These are phyloP conservation scores for Piloderma croceum DNA, from an alignment of 768 basidiomycete species.

Conservation along the genomic window DNA sequence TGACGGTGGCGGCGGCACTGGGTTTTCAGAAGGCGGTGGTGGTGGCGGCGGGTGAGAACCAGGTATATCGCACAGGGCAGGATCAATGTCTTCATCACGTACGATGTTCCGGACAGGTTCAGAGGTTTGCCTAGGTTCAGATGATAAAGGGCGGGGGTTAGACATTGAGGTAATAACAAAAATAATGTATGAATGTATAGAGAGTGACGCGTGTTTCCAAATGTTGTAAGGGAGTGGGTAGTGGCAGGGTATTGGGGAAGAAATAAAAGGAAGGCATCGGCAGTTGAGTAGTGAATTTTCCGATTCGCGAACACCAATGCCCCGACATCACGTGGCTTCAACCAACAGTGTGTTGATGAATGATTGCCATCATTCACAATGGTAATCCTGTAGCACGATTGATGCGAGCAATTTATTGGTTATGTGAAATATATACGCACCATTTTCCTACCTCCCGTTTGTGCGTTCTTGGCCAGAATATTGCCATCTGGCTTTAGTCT, in stretches of 20 bases:
- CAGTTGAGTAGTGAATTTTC: not conserved
- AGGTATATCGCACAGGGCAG: not conserved
- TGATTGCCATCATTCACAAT: not conserved
- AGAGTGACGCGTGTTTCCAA: not conserved
- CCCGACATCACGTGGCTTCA: not conserved
- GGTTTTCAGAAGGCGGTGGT: not conserved
- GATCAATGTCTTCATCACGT: not conserved
- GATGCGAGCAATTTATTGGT: not conserved
- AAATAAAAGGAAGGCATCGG: not conserved
- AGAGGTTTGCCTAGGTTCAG: not conserved
- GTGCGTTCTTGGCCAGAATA: not conserved
- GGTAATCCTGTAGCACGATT: not conserved
- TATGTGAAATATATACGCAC: not conserved
- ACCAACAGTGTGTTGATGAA: not conserved
- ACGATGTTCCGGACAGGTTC: not conserved
- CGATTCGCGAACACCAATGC: not conserved
- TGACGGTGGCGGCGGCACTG: not conserved
- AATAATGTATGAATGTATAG: not conserved
- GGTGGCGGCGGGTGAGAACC: not conserved
- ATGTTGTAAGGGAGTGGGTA: not conserved
- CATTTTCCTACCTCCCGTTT: not conserved
- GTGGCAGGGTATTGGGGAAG: not conserved
- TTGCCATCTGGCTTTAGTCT: not conserved
- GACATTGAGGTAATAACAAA: not conserved
- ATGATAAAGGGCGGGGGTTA: not conserved